A percentile compares a stretch with the other conserved stretches of the same genome.
Conservation (phyloP, 2,329 filamentous ascomycete genomes). For the Paramyrothecium sp. region DNA sequence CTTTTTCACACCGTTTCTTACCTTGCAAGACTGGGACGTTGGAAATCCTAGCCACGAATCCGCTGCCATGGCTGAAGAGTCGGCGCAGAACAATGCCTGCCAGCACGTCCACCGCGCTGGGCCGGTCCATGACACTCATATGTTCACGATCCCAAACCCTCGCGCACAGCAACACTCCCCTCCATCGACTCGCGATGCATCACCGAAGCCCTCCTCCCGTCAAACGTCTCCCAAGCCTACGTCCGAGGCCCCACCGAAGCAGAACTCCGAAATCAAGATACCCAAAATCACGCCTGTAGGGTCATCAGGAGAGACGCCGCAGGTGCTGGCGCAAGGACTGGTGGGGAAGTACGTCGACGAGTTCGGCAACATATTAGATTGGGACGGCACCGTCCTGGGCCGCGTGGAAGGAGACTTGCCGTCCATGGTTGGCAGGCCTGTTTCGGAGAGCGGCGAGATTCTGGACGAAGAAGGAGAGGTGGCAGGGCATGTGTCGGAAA, state of each 20-base stretch:
- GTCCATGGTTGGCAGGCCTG: slow-evolving; percentile 49
- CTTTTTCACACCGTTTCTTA: neutral
- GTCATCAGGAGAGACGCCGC: slow-evolving; percentile 27
- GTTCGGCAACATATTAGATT: slow-evolving; percentile 52
- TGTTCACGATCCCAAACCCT: neutral
- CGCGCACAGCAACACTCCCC: neutral
- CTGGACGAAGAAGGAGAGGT: slow-evolving; percentile 80
- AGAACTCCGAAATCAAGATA: slow-evolving; percentile 28
- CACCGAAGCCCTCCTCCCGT: neutral
- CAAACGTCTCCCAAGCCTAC: neutral
- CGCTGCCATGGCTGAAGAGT: neutral
- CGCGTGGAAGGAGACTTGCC: slow-evolving; percentile 53
- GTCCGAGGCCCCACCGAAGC: neutral
- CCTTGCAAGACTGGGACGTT: neutral
- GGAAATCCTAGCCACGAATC: neutral
- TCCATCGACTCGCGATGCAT: neutral
- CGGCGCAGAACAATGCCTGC: neutral
- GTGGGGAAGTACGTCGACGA: slow-evolving; percentile 50
- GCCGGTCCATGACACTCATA: slow-evolving; percentile 1
- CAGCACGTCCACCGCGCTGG: neutral
- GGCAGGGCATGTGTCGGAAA: slow-evolving; percentile 69
- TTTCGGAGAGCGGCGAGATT: slow-evolving; percentile 45
- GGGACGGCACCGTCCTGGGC: slow-evolving; percentile 48
- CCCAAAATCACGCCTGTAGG: slow-evolving; percentile 38
- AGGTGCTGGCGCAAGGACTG: slow-evolving; percentile 37